Conservation (phyloP, 2,329 filamentous ascomycete species). For the Neocatenulostroma microsporum region DNA sequence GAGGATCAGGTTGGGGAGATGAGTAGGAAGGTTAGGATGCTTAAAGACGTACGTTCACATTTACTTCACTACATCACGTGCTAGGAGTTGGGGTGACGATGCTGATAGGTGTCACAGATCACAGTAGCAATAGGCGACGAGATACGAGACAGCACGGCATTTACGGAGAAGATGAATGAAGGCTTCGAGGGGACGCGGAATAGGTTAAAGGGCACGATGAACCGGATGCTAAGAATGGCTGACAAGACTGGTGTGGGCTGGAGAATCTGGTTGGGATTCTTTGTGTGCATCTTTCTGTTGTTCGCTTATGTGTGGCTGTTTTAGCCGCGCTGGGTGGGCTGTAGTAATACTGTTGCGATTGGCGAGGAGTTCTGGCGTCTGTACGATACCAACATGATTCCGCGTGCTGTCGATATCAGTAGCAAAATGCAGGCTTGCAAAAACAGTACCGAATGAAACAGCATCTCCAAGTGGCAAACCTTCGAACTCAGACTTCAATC, state of each 20-base stretch:
- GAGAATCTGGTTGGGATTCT: slow-evolving; percentile 89
- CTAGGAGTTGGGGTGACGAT: neutral
- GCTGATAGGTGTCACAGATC: slow-evolving; percentile 50
- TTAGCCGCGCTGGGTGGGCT: slow-evolving; percentile 4
- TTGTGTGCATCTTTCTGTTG: slow-evolving; percentile 68
- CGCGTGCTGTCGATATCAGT: too few relatives aligned
- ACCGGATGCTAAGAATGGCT: slow-evolving; percentile 92
- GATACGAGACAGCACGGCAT: slow-evolving; percentile 78
- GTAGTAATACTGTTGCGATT: too few relatives aligned
- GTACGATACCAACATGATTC: neutral
- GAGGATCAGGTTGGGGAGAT: slow-evolving; percentile 86
- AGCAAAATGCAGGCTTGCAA: too few relatives aligned
- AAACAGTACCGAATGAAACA: too few relatives aligned
- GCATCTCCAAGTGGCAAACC: too few relatives aligned
- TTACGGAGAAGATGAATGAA: slow-evolving; percentile 95
- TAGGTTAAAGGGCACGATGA: slow-evolving; percentile 86
- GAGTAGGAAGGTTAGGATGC: slow-evolving; percentile 74
- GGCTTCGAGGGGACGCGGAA: slow-evolving; percentile 78
- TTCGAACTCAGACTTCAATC: too few relatives aligned
- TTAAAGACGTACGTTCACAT: slow-evolving; percentile 70
- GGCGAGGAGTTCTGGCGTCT: neutral
- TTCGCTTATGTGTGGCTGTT: slow-evolving; percentile 91
- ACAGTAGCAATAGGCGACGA: slow-evolving; percentile 90
- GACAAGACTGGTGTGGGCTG: slow-evolving; percentile 89
- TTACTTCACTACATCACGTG: too few relatives aligned